A percentile compares a stretch with the other conserved stretches of the same genome.
phyloP scores from a whole-genome alignment of 2,329 filamentous ascomycete genomes.

The Talaromyces sp. region DNA sequence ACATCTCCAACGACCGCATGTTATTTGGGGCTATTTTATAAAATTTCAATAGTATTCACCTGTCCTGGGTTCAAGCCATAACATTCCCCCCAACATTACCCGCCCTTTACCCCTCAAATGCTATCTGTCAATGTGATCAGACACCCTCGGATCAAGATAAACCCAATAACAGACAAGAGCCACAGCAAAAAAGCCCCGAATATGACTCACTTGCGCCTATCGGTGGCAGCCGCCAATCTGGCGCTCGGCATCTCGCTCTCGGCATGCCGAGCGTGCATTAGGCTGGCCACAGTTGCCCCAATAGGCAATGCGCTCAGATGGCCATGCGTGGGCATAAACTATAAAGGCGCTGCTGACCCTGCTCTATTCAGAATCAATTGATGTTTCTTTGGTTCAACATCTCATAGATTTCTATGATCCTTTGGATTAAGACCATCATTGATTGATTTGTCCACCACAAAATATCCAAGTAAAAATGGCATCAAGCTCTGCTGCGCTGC shows the following conservation, averaged over 20 bases:
- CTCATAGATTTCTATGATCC: neutral
- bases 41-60: neutral
- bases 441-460: neutral
- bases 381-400: too few species aligned
- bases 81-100: neutral
- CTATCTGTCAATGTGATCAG: neutral
- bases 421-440: neutral
- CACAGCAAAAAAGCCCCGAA: neutral
- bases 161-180: neutral
- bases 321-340: neutral
- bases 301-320: neutral
- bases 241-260: constrained; percentile 22
- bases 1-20: neutral
- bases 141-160: neutral
- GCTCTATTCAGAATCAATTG: neutral
- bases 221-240: constrained; percentile 21
- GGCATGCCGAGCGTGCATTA: constrained; percentile 22
- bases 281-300: neutral
- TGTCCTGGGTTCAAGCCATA: neutral
- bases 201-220: neutral
- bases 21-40: neutral
- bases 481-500: constrained; percentile 38
- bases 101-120: neutral
- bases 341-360: neutral
- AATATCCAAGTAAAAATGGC: neutral